A percentile compares a stretch with the other conserved stretches of the same genome.
Conservation (phyloP, 495 filamentous ascomycete species). For the Xylaria sp. region DNA sequence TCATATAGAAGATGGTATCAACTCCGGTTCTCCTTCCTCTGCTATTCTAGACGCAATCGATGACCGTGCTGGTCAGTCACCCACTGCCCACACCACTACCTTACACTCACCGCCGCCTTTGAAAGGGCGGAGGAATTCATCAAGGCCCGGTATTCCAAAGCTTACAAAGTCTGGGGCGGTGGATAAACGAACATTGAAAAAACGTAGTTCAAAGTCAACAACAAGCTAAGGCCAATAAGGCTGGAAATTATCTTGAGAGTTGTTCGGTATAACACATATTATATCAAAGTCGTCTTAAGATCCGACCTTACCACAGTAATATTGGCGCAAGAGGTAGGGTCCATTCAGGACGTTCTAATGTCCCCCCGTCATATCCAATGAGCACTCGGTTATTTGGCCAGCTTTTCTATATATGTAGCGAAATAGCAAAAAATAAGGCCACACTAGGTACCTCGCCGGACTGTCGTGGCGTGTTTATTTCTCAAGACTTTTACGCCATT, state of each 20-base stretch:
- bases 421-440: neutral
- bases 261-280: neutral
- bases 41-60: neutral
- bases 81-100: neutral
- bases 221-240: neutral
- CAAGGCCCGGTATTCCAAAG: neutral
- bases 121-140: neutral
- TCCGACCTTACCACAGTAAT: neutral
- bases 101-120: constrained; percentile 9
- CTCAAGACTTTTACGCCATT: no score
- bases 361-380: neutral
- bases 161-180: constrained; percentile 30
- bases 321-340: neutral
- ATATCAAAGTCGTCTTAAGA: neutral
- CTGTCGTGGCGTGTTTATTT: no score
- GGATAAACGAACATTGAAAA: constrained; percentile 26
- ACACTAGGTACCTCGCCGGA: neutral
- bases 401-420: neutral
- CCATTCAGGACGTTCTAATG: neutral
- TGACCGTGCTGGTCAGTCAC: neutral
- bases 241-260: neutral
- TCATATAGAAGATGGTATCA: neutral
- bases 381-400: neutral
- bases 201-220: constrained; percentile 14
- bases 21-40: neutral